phyloP scores from a whole-genome alignment of 495 filamentous ascomycete genomes.

The Penicillium goetzii region DNA sequence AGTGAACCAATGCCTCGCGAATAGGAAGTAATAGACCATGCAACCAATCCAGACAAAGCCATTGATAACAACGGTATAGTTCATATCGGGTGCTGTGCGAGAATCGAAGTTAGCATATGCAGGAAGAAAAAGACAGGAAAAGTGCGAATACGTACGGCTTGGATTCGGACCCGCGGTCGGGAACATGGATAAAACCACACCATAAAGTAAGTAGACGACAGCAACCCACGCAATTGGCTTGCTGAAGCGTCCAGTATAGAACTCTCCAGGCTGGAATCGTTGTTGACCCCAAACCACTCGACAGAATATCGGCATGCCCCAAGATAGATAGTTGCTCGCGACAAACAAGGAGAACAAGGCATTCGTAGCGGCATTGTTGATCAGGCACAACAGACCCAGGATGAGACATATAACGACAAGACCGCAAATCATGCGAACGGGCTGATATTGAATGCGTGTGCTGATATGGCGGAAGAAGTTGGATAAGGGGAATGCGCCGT shows the following conservation, averaged over 20 bases:
- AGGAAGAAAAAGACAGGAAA: not conserved
- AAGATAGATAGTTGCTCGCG: slow-evolving; percentile 64
- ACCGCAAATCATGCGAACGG: slow-evolving; percentile 62
- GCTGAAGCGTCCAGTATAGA: slow-evolving; percentile 42
- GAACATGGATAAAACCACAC: slow-evolving; percentile 61
- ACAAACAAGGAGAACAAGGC: slow-evolving; percentile 66
- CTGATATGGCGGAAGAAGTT: slow-evolving; percentile 62
- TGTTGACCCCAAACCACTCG: slow-evolving; percentile 63
- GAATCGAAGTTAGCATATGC: slow-evolving; percentile 12
- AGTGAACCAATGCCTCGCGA: slow-evolving; percentile 72
- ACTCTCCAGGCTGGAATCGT: slow-evolving; percentile 62
- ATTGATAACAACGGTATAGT: slow-evolving; percentile 70
- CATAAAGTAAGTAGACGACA: slow-evolving; percentile 59
- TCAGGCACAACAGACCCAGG: slow-evolving; percentile 62
- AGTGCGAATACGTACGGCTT: slow-evolving; percentile 40
- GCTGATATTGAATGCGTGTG: slow-evolving; percentile 60
- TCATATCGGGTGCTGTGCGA: slow-evolving; percentile 55
- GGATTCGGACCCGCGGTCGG: slow-evolving; percentile 61
- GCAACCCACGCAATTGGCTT: slow-evolving; percentile 57
- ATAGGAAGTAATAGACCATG: slow-evolving; percentile 65
- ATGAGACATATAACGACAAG: slow-evolving; percentile 56
- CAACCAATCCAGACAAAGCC: slow-evolving; percentile 63
- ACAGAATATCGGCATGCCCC: slow-evolving; percentile 64
- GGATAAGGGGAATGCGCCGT: slow-evolving; percentile 64
- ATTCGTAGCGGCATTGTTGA: slow-evolving; percentile 59